A percentile compares a stretch with the other conserved stretches of the same genome.
phyloP scores from a whole-genome alignment of 1,284 basidiomycete genomes.

The Exobasidium cylindrosporum region DNA sequence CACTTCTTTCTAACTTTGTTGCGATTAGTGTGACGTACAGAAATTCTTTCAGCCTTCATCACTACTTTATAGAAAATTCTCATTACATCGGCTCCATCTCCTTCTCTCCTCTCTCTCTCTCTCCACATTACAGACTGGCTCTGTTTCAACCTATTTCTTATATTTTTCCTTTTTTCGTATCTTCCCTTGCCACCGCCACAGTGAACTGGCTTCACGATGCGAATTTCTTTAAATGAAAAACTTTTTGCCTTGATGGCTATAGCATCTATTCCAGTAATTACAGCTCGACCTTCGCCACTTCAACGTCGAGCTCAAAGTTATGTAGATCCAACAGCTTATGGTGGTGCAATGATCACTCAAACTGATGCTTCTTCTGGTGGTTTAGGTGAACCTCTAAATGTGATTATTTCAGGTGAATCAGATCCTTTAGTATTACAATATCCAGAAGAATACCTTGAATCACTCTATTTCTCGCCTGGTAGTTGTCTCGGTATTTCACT shows the following conservation, averaged over 20 bases:
- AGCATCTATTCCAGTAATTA: not conserved
- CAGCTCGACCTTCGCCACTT: not conserved
- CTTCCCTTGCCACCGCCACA: too few relatives aligned
- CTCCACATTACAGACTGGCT: too few relatives aligned
- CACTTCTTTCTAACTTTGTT: too few relatives aligned
- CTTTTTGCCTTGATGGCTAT: not conserved
- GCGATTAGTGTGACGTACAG: too few relatives aligned
- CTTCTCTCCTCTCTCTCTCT: too few relatives aligned
- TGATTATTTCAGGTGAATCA: constrained; percentile 45
- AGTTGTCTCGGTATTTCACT: constrained; percentile 44
- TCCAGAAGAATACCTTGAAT: constrained; percentile 33
- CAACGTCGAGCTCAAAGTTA: constrained; percentile 10
- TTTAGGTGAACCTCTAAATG: constrained; percentile 46
- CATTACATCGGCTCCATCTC: too few relatives aligned
- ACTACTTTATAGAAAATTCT: too few relatives aligned
- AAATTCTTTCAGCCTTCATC: too few relatives aligned
- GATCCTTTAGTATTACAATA: constrained; percentile 36
- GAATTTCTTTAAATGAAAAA: not conserved
- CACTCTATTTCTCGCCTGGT: constrained; percentile 39
- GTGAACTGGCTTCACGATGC: too few relatives aligned
- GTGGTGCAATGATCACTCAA: constrained; percentile 22
- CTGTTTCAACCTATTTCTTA: too few relatives aligned
- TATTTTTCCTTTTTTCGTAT: too few relatives aligned
- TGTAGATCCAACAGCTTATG: constrained; percentile 17
- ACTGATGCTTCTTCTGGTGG: constrained; percentile 2